phyloP scores from a whole-genome alignment of 1,284 basidiomycete genomes.

The Peniophora sp. region DNA sequence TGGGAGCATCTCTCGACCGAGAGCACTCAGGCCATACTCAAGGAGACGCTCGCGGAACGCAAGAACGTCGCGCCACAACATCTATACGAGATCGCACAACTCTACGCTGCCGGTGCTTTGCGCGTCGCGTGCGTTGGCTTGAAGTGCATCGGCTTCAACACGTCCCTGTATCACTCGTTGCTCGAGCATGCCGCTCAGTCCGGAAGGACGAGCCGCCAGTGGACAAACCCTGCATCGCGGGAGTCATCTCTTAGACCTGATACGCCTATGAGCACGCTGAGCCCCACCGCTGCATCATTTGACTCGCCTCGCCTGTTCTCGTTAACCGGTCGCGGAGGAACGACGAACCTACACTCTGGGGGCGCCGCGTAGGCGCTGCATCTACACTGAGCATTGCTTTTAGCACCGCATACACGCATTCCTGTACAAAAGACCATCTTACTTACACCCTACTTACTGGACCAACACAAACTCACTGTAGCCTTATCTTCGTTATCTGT shows the following conservation, averaged over 20 bases:
- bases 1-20: conserved; percentile 59
- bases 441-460: background rate
- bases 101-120: conserved; percentile 64
- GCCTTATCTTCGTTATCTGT: background rate
- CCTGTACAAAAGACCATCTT: no score
- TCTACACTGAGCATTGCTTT: no score
- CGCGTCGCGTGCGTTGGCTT: conserved; percentile 63
- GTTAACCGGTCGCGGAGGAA: no score
- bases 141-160: conserved; percentile 68
- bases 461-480: background rate
- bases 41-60: conserved; percentile 58
- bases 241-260: no score
- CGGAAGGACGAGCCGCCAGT: background rate
- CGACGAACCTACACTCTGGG: no score
- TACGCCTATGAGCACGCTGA: no score
- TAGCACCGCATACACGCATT: no score
- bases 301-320: no score
- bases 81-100: conserved; percentile 60
- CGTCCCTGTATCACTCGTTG: conserved; percentile 46
- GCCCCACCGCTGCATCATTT: no score
- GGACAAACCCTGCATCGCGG: no score
- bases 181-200: conserved; percentile 53
- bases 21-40: conserved; percentile 57
- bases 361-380: no score
- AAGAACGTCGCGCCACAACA: conserved; percentile 73